Evolutionary conservation across 2,329 filamentous ascomycete species (phyloP), one percentile per base, ranked within the genome.

Genomic region (Fusarium tuaranense): DNA sequence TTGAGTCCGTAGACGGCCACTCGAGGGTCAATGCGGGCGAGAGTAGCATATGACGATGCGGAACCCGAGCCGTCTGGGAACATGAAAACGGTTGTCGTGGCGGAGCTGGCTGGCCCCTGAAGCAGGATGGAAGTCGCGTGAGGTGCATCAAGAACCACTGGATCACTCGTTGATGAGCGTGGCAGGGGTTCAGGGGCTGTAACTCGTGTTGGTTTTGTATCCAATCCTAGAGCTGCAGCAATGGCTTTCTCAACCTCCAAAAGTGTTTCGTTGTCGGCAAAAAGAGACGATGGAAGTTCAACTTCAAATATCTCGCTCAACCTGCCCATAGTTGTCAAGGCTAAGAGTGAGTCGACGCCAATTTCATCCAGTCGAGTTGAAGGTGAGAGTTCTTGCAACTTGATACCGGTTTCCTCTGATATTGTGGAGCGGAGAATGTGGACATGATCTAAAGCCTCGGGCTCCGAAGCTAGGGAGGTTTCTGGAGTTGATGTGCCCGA

Each of bases 1-100:
- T 91, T 91, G 5, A 82, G 71, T 6, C 88, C 90, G 78, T 87
- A 89, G 14, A 91, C 84, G 5, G 85, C 86, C 51, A 89, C 81
- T 32, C 87, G 80, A 9, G 84, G 71, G 8, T 84, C 83, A 13
- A 91, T 81, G 10, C 67, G 68, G 80, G 83, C 78, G 74, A 81
- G 74, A 78, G 73, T 57, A 3, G 71, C 72, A 44, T 81, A 81
- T 1, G 80, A 81, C 0, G 78, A 73, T 0, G 80, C 80, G 6
- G 79, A 80, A 1, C 80, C 80, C 9, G 79, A 81, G 2, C 80
- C 79, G 30, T 81, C 80, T 7, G 80, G 79, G n/a, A 81, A 74
- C 34, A 81, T 67, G 48, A 79, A 80, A 3, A 81, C 25, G 18
- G 61, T 71, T 3, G 60, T 53, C 0, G 20, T 64, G 9, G 72